A percentile compares a stretch with the other conserved stretches of the same genome.
Evolutionary conservation across 1,284 basidiomycete species (phyloP).

Genomic region (Mycena citricolor): DNA sequence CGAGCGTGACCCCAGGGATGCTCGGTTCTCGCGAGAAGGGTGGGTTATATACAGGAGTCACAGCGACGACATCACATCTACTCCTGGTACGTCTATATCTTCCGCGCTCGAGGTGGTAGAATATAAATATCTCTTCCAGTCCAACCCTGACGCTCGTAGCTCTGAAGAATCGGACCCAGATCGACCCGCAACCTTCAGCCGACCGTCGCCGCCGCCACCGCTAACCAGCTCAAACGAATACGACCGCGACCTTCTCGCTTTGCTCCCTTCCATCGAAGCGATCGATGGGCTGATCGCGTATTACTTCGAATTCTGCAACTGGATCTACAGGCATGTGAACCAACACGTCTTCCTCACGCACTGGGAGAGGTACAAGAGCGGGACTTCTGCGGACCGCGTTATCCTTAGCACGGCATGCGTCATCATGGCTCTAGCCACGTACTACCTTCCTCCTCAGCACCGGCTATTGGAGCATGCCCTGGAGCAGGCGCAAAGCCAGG

Average conservation of each 20-base stretch:
- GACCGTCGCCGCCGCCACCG: conserved; percentile 8
- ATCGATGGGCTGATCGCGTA: conserved; percentile 71
- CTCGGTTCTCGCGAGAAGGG: conserved; percentile 61
- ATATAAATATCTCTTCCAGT: background rate
- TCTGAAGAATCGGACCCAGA: conserved; percentile 21
- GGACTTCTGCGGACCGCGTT: conserved; percentile 62
- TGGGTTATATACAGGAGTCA: conserved; percentile 72
- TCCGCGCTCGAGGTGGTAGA: no score
- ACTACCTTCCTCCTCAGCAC: conserved; percentile 69
- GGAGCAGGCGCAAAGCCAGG: no score
- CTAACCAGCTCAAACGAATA: conserved; percentile 63
- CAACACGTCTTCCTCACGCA: conserved; percentile 55
- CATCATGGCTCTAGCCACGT: conserved; percentile 68
- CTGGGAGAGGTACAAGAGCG: conserved; percentile 72
- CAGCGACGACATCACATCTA: conserved; percentile 67
- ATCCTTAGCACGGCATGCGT: conserved; percentile 68
- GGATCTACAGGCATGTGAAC: conserved; percentile 79
- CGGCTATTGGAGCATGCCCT: conserved; percentile 54
- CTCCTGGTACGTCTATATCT: conserved; percentile 47
- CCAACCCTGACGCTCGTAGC: conserved; percentile 14
- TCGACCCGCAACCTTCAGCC: conserved; percentile 17
- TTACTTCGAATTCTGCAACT: conserved; percentile 83
- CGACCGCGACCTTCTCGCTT: conserved; percentile 66
- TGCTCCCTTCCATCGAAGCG: conserved; percentile 61
- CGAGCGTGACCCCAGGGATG: conserved; percentile 54